Evolutionary conservation across 2,329 filamentous ascomycete species (phyloP).

Genomic region (Eutypella sp.): DNA sequence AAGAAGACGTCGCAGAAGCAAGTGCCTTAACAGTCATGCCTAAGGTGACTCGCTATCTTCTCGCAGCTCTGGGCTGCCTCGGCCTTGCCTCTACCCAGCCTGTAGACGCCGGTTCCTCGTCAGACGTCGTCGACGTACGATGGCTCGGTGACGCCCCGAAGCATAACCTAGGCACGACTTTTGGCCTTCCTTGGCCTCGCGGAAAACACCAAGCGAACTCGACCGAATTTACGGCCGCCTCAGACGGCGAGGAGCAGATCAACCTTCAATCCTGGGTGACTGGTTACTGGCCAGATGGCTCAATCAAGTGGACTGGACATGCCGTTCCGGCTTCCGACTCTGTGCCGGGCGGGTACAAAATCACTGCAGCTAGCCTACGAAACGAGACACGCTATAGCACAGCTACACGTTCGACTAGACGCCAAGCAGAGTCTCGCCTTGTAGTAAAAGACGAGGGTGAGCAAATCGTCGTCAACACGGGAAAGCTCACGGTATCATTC

Average conservation of each 20-base stretch:
- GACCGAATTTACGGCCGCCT: conserved; percentile 31
- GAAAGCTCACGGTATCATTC: conserved; percentile 37
- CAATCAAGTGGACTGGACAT: conserved; percentile 58
- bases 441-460: conserved; percentile 17
- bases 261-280: conserved; percentile 51
- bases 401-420: conserved; percentile 2
- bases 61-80: conserved; percentile 1
- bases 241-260: conserved; percentile 21
- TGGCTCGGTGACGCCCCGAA: conserved; percentile 37
- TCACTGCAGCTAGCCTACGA: conserved; percentile 24
- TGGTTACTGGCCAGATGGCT: conserved; percentile 56
- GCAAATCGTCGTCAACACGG: conserved; percentile 37
- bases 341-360: conserved; percentile 37
- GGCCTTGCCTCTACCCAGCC: background rate
- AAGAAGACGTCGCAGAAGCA: background rate
- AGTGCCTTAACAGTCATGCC: background rate
- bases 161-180: conserved; percentile 33
- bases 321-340: conserved; percentile 41
- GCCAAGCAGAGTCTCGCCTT: conserved; percentile 4
- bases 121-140: conserved; percentile 21
- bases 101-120: conserved; percentile 6
- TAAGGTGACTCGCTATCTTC: background rate
- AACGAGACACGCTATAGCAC: conserved; percentile 6
- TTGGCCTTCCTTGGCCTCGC: conserved; percentile 39
- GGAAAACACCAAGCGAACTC: conserved; percentile 32